phyloP scores from a whole-genome alignment of 2,329 filamentous ascomycete genomes.

The Botrytis paeoniae region DNA sequence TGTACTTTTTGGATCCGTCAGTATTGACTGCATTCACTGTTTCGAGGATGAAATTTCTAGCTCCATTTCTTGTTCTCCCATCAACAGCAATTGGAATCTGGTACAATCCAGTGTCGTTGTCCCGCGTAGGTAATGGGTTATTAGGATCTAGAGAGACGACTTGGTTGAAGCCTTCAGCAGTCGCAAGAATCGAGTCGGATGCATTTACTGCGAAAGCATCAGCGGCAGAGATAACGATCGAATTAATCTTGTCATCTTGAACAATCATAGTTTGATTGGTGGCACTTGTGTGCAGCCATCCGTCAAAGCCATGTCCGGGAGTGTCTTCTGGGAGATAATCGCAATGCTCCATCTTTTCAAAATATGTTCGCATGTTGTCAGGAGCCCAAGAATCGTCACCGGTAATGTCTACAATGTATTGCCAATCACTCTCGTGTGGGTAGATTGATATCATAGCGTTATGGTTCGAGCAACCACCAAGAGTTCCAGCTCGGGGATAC shows the following conservation, averaged over 20 bases:
- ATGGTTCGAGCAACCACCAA: conserved; percentile 35
- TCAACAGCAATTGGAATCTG: conserved; percentile 31
- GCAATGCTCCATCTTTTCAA: conserved; percentile 44
- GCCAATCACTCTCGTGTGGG: conserved; percentile 30
- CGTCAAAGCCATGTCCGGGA: conserved; percentile 30
- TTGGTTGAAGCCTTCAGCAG: conserved; percentile 7
- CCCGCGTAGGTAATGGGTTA: conserved; percentile 25
- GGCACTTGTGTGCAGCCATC: conserved; percentile 34
- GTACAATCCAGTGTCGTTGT: conserved; percentile 29
- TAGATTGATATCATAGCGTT: conserved; percentile 29
- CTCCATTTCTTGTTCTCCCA: conserved; percentile 25
- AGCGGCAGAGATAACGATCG: background rate
- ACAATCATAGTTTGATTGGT: conserved; percentile 22
- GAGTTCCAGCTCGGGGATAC: conserved; percentile 37
- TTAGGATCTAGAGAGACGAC: conserved; percentile 31
- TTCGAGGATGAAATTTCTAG: conserved; percentile 33
- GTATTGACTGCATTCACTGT: conserved; percentile 24
- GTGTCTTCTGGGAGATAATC: conserved; percentile 42
- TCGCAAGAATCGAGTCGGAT: background rate
- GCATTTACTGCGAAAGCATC: background rate
- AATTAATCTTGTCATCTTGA: conserved; percentile 25
- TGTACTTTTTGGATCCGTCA: conserved; percentile 23
- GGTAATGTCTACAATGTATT: conserved; percentile 29
- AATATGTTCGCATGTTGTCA: conserved; percentile 43
- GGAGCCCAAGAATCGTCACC: conserved; percentile 34